phyloP scores from a whole-genome alignment of 106 monocot genomes.

The Acorus gramineus region DNA sequence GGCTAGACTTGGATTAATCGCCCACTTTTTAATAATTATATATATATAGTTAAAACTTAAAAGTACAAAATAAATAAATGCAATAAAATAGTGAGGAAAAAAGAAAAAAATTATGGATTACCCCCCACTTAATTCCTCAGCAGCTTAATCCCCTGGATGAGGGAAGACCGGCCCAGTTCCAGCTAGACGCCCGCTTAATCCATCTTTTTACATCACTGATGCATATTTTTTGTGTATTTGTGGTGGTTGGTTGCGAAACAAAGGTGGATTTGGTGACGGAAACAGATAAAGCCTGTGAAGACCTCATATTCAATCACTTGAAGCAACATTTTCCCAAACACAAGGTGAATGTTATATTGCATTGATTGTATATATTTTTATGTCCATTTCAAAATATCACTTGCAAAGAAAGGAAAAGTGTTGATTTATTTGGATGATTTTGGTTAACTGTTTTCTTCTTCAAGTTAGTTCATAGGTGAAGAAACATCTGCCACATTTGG shows the following conservation, averaged over 20 bases:
- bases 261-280: conserved; percentile 98
- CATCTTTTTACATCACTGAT: not conserved
- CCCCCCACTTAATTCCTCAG: too few relatives aligned
- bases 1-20: too few relatives aligned
- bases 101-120: too few relatives aligned
- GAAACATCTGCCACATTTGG: conserved; percentile 75
- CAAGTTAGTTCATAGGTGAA: conserved; percentile 75
- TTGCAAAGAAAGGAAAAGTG: not conserved
- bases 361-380: too few relatives aligned
- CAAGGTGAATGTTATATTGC: conserved; percentile 37
- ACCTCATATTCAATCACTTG: conserved; percentile 73
- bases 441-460: not conserved
- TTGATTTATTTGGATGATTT: not conserved
- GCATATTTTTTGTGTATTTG: not conserved
- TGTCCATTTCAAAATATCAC: too few relatives aligned
- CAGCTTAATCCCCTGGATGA: too few relatives aligned
- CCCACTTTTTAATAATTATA: too few relatives aligned
- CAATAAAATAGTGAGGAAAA: too few relatives aligned
- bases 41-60: too few relatives aligned
- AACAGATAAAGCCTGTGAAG: conserved; percentile 90
- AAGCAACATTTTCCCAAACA: conserved; percentile 74
- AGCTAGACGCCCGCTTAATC: not conserved
- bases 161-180: not conserved
- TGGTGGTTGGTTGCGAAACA: not conserved
- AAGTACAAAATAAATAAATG: too few relatives aligned